These are phyloP conservation scores for Collybia mongolica DNA, from an alignment of 768 basidiomycete genomes.

Conservation along the genomic window DNA sequence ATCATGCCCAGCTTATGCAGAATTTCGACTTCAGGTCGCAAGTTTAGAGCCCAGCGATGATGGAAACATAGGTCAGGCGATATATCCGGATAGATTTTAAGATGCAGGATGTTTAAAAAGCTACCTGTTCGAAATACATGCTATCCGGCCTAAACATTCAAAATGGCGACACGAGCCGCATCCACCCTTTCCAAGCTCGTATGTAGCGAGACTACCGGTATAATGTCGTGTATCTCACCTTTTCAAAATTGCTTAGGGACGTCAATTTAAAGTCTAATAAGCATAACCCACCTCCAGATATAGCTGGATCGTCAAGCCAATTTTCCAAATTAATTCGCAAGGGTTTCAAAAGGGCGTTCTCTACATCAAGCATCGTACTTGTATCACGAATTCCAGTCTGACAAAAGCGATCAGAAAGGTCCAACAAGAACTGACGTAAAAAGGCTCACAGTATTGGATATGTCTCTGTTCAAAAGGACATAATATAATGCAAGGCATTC, in stretches of 20 bases:
- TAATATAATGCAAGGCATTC: slow-evolving; percentile 73
- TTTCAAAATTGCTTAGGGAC: slow-evolving; percentile 7
- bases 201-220: slow-evolving; percentile 44
- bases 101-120: too few relatives aligned
- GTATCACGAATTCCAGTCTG: slow-evolving; percentile 54
- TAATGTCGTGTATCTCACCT: slow-evolving; percentile 30
- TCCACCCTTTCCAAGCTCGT: slow-evolving; percentile 52
- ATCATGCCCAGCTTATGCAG: too few relatives aligned
- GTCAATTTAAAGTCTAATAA: not conserved
- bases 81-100: too few relatives aligned
- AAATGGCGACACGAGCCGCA: slow-evolving; percentile 22
- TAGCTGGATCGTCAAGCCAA: slow-evolving; percentile 25
- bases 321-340: slow-evolving; percentile 34
- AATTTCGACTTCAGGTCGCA: too few relatives aligned
- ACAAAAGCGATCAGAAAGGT: not conserved
- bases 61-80: too few relatives aligned
- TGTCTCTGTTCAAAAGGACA: slow-evolving; percentile 58
- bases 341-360: slow-evolving; percentile 44
- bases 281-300: slow-evolving; percentile 22
- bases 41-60: too few relatives aligned
- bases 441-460: slow-evolving; percentile 47
- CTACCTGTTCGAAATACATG: too few relatives aligned
- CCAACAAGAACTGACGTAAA: not conserved
- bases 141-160: not conserved
- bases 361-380: slow-evolving; percentile 41